These are phyloP conservation scores for Senecio squalidus DNA, from an alignment of 140 eudicot species.

Conservation along the genomic window DNA sequence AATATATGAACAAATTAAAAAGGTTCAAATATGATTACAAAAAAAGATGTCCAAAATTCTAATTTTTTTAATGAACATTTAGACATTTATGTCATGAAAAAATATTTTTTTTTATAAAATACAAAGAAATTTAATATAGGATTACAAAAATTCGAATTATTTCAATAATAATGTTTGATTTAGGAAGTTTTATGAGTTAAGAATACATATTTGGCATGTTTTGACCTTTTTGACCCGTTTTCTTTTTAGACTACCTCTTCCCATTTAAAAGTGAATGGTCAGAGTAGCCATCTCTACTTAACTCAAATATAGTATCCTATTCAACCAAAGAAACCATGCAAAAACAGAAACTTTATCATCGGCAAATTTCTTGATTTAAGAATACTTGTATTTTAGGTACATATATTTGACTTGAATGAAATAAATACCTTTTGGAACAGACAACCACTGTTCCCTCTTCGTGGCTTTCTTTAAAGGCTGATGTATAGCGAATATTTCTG, in stretches of 20 bases:
- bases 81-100: too few relatives aligned
- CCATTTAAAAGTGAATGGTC: not conserved
- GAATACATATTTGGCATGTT: not conserved
- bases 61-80: too few relatives aligned
- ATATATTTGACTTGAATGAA: conserved; percentile 6
- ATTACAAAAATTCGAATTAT: too few relatives aligned
- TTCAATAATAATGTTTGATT: too few relatives aligned
- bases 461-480: conserved; percentile 63
- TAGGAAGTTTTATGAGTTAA: too few relatives aligned
- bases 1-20: conserved; percentile 12
- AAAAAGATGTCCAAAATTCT: too few relatives aligned
- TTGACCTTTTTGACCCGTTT: not conserved
- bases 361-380: not conserved
- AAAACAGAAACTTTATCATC: conserved; percentile 10
- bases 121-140: too few relatives aligned
- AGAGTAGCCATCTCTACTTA: not conserved
- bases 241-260: not conserved
- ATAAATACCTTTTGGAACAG: conserved; percentile 65
- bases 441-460: conserved; percentile 61
- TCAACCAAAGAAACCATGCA: not conserved
- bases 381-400: not conserved
- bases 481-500: conserved; percentile 88
- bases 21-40: too few relatives aligned
- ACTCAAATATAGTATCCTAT: not conserved
- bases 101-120: too few relatives aligned